Conservation (phyloP, 495 filamentous ascomycete genomes). For the Daldinia concentrica region DNA sequence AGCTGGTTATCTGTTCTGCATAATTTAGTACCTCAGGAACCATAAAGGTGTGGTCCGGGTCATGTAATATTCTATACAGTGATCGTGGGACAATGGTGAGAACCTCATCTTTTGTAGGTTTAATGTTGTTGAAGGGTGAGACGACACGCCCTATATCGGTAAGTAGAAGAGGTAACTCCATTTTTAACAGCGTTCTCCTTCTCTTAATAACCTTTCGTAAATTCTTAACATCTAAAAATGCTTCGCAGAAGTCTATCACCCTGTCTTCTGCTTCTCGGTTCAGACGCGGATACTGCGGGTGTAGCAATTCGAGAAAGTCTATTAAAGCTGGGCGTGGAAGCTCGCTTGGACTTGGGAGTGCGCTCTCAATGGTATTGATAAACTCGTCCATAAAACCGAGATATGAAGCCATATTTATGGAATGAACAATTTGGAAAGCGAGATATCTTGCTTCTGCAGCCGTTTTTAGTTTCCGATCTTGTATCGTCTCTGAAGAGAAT, state of each 20-base stretch:
- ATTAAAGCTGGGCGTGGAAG: not conserved
- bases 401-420: conserved; percentile 5
- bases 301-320: no score
- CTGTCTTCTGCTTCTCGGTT: no score
- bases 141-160: no score
- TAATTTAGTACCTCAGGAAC: not conserved
- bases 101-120: no score
- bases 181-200: no score
- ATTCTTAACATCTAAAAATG: no score
- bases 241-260: no score
- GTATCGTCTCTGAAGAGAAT: not conserved
- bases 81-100: no score
- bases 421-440: conserved; percentile 1
- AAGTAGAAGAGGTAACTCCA: no score
- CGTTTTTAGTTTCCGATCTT: not conserved
- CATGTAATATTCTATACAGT: not conserved
- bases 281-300: no score
- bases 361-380: not conserved
- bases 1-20: not conserved
- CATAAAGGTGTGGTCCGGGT: not conserved
- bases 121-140: no score
- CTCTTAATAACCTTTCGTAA: no score
- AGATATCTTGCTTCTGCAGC: not conserved
- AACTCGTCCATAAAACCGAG: not conserved
- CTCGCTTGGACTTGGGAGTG: not conserved